A percentile compares a stretch with the other conserved stretches of the same genome.
These are phyloP conservation scores for Phialocephala sp. DNA, from an alignment of 2,329 filamentous ascomycete genomes.

Conservation along the genomic window DNA sequence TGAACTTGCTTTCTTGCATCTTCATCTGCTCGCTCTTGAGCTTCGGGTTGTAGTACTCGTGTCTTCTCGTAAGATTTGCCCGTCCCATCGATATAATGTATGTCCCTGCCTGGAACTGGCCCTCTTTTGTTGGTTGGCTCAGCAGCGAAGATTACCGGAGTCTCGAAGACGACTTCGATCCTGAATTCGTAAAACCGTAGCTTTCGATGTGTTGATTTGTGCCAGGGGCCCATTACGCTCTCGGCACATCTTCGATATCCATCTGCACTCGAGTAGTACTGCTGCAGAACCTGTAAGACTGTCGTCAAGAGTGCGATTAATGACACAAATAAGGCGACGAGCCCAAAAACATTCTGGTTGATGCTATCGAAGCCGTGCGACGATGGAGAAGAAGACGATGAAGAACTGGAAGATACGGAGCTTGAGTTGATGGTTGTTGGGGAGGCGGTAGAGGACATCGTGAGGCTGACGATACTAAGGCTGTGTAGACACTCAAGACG, in stretches of 20 bases:
- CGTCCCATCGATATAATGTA: conserved; percentile 39
- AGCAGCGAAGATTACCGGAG: conserved; percentile 44
- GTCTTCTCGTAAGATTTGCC: conserved; percentile 36
- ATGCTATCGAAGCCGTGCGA: conserved; percentile 28
- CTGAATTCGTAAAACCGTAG: conserved; percentile 44
- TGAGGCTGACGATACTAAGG: background rate
- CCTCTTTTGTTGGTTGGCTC: conserved; percentile 37
- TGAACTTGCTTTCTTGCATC: conserved; percentile 46
- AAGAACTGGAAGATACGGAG: background rate
- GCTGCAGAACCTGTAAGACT: conserved; percentile 44
- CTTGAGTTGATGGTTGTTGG: background rate
- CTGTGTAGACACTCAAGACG: background rate
- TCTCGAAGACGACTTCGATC: conserved; percentile 47
- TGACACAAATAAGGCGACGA: conserved; percentile 44
- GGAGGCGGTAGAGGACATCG: background rate
- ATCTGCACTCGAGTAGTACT: conserved; percentile 47
- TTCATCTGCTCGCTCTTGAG: conserved; percentile 24
- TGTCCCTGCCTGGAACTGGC: conserved; percentile 33
- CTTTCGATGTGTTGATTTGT: conserved; percentile 39
- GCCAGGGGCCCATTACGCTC: conserved; percentile 44
- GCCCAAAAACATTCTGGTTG: conserved; percentile 40
- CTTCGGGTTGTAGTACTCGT: conserved; percentile 22
- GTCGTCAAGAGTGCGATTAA: conserved; percentile 44
- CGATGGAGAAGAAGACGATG: background rate
- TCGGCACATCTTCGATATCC: conserved; percentile 45